Percentiles rank a stretch among this genome's conserved stretches.
These are phyloP conservation scores for Drosera capensis DNA, from an alignment of 148 eudicot species.

Conservation along the genomic window DNA sequence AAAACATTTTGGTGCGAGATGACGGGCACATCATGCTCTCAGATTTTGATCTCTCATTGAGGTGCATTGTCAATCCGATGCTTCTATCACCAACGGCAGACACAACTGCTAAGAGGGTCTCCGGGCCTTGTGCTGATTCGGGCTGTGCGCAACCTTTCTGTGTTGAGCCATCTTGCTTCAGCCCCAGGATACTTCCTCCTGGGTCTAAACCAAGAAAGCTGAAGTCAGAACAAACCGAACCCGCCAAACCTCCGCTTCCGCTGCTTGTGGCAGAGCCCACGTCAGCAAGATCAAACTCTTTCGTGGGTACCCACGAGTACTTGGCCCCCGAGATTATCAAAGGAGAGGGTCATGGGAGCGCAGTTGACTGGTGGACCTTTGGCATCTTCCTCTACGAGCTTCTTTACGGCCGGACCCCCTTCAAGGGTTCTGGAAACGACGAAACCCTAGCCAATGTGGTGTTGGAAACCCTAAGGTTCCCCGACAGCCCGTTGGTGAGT, in stretches of 20 bases:
- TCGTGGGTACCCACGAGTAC: conserved; percentile 91
- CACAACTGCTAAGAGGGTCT: conserved; percentile 29
- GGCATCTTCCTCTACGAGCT: conserved; percentile 81
- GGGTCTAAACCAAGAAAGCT: conserved; percentile 28
- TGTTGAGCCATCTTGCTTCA: conserved; percentile 74
- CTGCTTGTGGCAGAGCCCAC: conserved; percentile 93
- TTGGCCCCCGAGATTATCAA: conserved; percentile 85
- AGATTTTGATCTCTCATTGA: conserved; percentile 78
- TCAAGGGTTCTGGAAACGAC: conserved; percentile 67
- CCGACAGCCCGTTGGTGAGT: conserved; percentile 71
- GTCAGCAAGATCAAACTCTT: conserved; percentile 76
- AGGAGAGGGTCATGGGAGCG: conserved; percentile 92
- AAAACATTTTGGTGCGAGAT: conserved; percentile 78
- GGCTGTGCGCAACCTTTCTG: conserved; percentile 75
- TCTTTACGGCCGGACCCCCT: conserved; percentile 85
- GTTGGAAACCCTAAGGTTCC: conserved; percentile 50
- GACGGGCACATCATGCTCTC: conserved; percentile 96
- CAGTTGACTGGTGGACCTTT: conserved; percentile 96
- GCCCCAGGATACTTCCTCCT: conserved; percentile 37
- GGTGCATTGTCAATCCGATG: conserved; percentile 73
- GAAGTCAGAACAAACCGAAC: conserved; percentile 38
- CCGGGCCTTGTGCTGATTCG: conserved; percentile 54
- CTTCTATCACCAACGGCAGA: conserved; percentile 44
- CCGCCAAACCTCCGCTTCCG: conserved; percentile 33
- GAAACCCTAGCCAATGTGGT: conserved; percentile 85